These are phyloP conservation scores for Venturia oleaginea DNA, from an alignment of 2,329 filamentous ascomycete species.

Conservation along the genomic window DNA sequence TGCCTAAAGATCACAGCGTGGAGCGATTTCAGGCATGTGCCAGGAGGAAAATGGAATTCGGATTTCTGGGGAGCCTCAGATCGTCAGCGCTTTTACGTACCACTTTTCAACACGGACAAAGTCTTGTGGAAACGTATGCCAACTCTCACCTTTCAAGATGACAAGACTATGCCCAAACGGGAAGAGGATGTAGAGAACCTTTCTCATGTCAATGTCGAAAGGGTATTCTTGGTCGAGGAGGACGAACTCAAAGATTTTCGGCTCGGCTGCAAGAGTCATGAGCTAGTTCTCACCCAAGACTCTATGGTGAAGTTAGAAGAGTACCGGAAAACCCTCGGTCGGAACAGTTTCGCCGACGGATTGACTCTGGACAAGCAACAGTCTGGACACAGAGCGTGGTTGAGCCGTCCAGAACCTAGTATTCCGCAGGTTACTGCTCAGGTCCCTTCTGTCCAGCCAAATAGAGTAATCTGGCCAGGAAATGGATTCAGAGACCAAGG, in stretches of 20 bases:
- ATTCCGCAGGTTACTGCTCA: not conserved
- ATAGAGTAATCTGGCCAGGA: not conserved
- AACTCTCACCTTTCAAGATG: not conserved
- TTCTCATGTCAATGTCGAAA: not conserved
- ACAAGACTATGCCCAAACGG: not conserved
- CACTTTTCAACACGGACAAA: not conserved
- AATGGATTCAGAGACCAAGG: too few species aligned
- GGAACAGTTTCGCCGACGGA: not conserved
- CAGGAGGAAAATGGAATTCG: not conserved
- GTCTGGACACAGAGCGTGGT: not conserved
- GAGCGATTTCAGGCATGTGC: not conserved
- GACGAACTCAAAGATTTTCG: not conserved
- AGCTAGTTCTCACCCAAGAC: not conserved
- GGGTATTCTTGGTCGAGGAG: not conserved
- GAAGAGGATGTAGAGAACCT: not conserved
- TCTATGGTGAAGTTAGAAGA: not conserved
- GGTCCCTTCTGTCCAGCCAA: not conserved
- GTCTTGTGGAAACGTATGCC: not conserved
- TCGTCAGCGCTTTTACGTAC: not conserved
- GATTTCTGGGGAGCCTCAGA: not conserved
- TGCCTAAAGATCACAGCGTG: constrained; percentile 1
- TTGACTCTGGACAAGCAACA: not conserved
- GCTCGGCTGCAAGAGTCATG: not conserved
- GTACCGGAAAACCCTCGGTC: not conserved
- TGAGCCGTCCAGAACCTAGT: not conserved